phyloP scores from a whole-genome alignment of 2,329 filamentous ascomycete genomes.

The Acrodontium crateriforme region DNA sequence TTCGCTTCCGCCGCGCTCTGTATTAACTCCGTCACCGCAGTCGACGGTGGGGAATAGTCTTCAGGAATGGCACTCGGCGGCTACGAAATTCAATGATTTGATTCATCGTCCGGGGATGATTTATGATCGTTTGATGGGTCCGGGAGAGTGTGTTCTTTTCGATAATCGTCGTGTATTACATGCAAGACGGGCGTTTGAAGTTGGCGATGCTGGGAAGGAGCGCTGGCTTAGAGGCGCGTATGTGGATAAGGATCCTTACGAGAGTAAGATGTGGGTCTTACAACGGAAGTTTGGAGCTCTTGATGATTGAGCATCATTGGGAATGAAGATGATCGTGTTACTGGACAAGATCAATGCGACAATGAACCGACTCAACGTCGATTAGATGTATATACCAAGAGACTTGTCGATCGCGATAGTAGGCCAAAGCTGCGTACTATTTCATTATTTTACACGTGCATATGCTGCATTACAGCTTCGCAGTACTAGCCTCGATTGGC shows the following conservation, averaged over 20 bases:
- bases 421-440: too few relatives aligned
- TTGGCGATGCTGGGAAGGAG: slow-evolving; percentile 42
- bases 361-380: too few relatives aligned
- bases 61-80: slow-evolving; percentile 13
- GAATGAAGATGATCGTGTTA: too few relatives aligned
- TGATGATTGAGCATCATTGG: too few relatives aligned
- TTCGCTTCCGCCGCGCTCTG: neutral
- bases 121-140: slow-evolving; percentile 57
- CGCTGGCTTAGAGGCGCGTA: slow-evolving; percentile 82
- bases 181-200: slow-evolving; percentile 63
- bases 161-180: slow-evolving; percentile 79
- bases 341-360: too few relatives aligned
- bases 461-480: slow-evolving; percentile 5
- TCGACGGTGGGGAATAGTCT: neutral
- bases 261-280: slow-evolving; percentile 22
- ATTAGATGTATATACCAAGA: too few relatives aligned
- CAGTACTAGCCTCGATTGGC: slow-evolving; percentile 1
- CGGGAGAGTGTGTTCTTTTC: slow-evolving; percentile 87
- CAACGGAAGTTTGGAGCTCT: slow-evolving; percentile 1
- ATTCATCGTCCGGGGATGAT: slow-evolving; percentile 46
- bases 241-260: slow-evolving; percentile 52
- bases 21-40: neutral
- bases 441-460: too few relatives aligned
- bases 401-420: too few relatives aligned
- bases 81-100: slow-evolving; percentile 41